phyloP scores from a whole-genome alignment of 345 rosid genomes.

The Anastatica hierochuntica region DNA sequence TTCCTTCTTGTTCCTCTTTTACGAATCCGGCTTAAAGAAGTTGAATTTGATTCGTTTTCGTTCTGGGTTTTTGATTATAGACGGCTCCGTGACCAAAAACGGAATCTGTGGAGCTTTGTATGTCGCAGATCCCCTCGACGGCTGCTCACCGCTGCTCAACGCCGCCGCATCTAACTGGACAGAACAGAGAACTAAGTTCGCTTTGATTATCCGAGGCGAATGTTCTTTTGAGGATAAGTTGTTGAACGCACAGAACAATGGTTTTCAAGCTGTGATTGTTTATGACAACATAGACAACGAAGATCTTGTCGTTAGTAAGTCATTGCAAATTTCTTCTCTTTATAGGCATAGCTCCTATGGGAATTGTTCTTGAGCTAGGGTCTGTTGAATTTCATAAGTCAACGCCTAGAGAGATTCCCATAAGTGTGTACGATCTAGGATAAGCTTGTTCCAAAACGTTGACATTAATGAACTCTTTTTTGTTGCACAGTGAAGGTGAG shows the following conservation, averaged over 20 bases:
- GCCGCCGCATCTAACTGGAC: slow-evolving; percentile 25
- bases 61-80: slow-evolving; percentile 16
- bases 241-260: slow-evolving; percentile 40
- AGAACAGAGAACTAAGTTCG: slow-evolving; percentile 24
- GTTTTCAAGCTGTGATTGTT: slow-evolving; percentile 52
- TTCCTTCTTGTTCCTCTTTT: no score
- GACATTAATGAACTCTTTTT: neutral
- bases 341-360: no score
- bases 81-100: slow-evolving; percentile 24
- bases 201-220: slow-evolving; percentile 46
- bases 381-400: neutral
- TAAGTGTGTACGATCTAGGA: neutral
- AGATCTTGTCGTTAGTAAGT: slow-evolving; percentile 57
- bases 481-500: slow-evolving; percentile 52
- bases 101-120: slow-evolving; percentile 55
- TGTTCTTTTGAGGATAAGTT: slow-evolving; percentile 63
- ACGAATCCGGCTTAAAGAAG: neutral
- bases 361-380: neutral
- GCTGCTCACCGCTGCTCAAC: slow-evolving; percentile 40
- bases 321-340: neutral
- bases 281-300: slow-evolving; percentile 38
- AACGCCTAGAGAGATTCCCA: neutral
- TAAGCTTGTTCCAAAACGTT: neutral
- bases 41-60: neutral
- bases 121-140: slow-evolving; percentile 49